Evolutionary conservation across 257 asterid species (phyloP), one percentile per base, ranked within the genome.

Genomic region (Jasminum sambac): DNA sequence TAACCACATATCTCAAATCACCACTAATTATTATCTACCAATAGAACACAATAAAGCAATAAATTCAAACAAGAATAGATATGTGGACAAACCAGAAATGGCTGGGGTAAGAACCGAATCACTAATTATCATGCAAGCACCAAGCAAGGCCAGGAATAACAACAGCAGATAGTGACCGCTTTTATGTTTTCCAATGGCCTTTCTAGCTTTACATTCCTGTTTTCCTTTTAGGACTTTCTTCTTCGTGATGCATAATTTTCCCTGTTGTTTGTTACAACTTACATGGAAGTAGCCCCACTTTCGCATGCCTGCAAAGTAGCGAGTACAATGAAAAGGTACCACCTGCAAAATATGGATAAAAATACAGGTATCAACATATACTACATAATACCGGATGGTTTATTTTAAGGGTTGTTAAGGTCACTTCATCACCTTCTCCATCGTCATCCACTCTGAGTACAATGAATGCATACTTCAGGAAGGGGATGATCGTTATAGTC

Each of bases 21-120:
- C 36, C 4, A 30, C 2, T 30, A 1, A 30, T 30, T 30, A 4
- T 30, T 30, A n/a, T n/a, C n/a, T n/a, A 30, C 36, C 1, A 1
- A 30, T 30, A 30, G 36, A 39, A 23, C 12, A 8, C 21, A 23
- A 11, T 5, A 37, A 36, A 67, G 25, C 66, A 44, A 25, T 55
- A 40, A 52, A 74, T 37, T 66, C 66, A n/a, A 50, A 5, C 41
- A 58, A 24, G 60, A 62, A 64, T 6, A 70, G 38, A 24, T 24
- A 26, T 12, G 72, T 12, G 4, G 65, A 72, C 92, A 16, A 67
- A 94, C 99, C 95, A 72, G 96, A 94, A 76, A 94, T 80, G 25
- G 97, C 88, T n/a, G 99, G 99, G 34, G 97, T 91, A 62, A 94
- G 90, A 74, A 89, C 82, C 69, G 95, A 95, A 74, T 94, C 99